These are phyloP conservation scores for Mucor irregularis DNA, from an alignment of 371 early-diverging fungal genomes.

Conservation along the genomic window DNA sequence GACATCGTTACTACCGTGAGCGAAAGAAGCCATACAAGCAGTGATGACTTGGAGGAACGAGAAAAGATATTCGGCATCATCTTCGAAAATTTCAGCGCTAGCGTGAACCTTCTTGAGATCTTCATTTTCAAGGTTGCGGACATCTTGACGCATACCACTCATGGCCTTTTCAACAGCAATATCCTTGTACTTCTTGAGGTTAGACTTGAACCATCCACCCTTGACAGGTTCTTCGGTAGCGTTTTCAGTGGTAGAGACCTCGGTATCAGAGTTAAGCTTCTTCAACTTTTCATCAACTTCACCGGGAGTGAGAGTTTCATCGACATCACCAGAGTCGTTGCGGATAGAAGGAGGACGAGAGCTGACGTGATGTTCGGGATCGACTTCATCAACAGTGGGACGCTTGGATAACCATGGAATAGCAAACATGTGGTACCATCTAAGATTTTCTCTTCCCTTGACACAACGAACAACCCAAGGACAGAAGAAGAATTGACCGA, in stretches of 20 bases:
- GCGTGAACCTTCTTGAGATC: slow-evolving; percentile 57
- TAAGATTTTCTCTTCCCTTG: slow-evolving; percentile 63
- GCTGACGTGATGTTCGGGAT: slow-evolving; percentile 25
- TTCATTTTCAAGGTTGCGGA: slow-evolving; percentile 51
- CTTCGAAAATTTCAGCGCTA: slow-evolving; percentile 67
- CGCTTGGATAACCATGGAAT: slow-evolving; percentile 54
- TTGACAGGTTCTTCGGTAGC: neutral
- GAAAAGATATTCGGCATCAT: slow-evolving; percentile 81
- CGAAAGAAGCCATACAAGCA: too few relatives aligned
- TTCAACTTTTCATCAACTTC: neutral
- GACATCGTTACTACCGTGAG: too few relatives aligned
- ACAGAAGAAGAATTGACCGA: slow-evolving; percentile 63
- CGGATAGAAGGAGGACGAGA: slow-evolving; percentile 40
- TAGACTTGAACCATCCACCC: neutral
- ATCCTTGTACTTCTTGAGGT: slow-evolving; percentile 1
- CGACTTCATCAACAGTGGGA: slow-evolving; percentile 27
- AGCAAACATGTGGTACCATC: slow-evolving; percentile 69
- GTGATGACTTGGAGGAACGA: slow-evolving; percentile 81
- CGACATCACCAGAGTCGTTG: slow-evolving; percentile 16
- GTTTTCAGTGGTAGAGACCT: neutral
- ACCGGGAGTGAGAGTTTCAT: slow-evolving; percentile 2
- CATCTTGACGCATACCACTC: slow-evolving; percentile 61
- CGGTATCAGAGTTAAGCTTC: neutral
- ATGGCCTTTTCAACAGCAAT: slow-evolving; percentile 11
- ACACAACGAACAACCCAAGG: slow-evolving; percentile 67